Percentiles rank a stretch among this genome's conserved stretches.
phyloP scores from a whole-genome alignment of 1,284 basidiomycete species.

The Trichosporon coremiiforme region DNA sequence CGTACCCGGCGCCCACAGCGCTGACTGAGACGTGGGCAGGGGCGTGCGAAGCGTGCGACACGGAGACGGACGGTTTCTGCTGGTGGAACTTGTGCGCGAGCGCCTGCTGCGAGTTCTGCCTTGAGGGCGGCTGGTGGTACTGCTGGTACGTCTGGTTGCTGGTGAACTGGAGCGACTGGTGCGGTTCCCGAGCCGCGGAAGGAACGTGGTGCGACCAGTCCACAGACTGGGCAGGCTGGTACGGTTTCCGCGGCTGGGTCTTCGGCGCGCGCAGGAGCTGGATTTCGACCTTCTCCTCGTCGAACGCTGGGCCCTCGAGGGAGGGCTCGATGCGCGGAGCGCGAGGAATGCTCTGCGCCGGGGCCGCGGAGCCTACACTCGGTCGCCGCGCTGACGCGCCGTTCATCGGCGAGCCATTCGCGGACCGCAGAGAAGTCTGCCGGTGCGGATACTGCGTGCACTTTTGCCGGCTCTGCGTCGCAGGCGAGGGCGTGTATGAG shows the following conservation, averaged over 20 bases:
- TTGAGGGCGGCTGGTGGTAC: slow-evolving; percentile 2
- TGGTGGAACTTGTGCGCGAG: background rate
- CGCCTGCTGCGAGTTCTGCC: background rate
- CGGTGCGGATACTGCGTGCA: slow-evolving; percentile 14
- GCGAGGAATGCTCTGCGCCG: background rate
- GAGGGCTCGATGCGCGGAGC: background rate
- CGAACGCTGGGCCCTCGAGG: slow-evolving; percentile 4
- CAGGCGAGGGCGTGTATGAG: background rate
- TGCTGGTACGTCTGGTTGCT: background rate
- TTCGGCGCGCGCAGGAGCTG: background rate
- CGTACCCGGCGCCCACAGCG: too few relatives aligned
- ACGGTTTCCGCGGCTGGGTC: background rate
- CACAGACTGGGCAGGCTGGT: background rate
- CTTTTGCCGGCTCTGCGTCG: background rate
- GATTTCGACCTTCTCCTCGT: slow-evolving; percentile 9
- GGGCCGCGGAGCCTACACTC: background rate
- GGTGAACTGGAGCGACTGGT: background rate
- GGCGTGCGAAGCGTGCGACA: background rate
- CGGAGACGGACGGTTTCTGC: background rate
- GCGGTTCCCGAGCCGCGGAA: too few relatives aligned
- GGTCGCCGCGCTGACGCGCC: background rate
- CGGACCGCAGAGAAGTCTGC: slow-evolving; percentile 22
- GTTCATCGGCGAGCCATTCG: background rate
- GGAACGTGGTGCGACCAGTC: background rate
- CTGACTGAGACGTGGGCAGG: background rate